Evolutionary conservation across 108 stramenopile genomes (phyloP).

Genomic region (Nannochloropsis gaditana): DNA sequence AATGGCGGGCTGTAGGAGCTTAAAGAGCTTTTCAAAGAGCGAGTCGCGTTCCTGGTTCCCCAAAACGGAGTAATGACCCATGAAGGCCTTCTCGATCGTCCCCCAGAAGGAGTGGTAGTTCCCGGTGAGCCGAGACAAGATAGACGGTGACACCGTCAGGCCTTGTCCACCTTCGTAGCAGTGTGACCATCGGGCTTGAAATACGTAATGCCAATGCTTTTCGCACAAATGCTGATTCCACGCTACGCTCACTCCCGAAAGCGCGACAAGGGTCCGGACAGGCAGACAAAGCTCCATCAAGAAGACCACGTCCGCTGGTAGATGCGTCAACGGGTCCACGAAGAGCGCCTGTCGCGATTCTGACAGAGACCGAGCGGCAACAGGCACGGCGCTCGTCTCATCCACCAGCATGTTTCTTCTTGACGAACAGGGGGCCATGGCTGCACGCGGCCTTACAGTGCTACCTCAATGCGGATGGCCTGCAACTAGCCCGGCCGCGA

Average conservation of each 20-base stretch:
- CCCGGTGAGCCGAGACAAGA: slow-evolving; percentile 6
- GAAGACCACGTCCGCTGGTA: not conserved
- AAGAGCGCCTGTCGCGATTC: not conserved
- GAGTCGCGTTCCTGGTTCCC: not conserved
- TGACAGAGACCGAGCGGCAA: no score
- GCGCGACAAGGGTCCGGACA: not conserved
- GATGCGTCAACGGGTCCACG: not conserved
- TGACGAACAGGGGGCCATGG: no score
- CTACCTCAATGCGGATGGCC: no score
- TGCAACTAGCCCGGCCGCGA: no score
- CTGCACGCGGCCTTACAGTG: no score
- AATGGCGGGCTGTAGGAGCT: not conserved
- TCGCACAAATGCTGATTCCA: slow-evolving; percentile 8
- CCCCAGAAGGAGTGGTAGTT: slow-evolving; percentile 23
- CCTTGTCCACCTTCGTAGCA: slow-evolving; percentile 13
- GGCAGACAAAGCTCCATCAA: not conserved
- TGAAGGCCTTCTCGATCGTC: slow-evolving; percentile 29
- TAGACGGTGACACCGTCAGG: not conserved
- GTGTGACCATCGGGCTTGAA: not conserved
- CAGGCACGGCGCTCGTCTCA: no score
- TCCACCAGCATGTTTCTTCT: no score
- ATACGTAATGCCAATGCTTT: not conserved
- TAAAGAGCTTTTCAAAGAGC: slow-evolving; percentile 19
- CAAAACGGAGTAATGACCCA: not conserved
- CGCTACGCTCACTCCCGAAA: not conserved